These are phyloP conservation scores for Exophiala aquamarina DNA, from an alignment of 2,329 filamentous ascomycete genomes.

Conservation along the genomic window DNA sequence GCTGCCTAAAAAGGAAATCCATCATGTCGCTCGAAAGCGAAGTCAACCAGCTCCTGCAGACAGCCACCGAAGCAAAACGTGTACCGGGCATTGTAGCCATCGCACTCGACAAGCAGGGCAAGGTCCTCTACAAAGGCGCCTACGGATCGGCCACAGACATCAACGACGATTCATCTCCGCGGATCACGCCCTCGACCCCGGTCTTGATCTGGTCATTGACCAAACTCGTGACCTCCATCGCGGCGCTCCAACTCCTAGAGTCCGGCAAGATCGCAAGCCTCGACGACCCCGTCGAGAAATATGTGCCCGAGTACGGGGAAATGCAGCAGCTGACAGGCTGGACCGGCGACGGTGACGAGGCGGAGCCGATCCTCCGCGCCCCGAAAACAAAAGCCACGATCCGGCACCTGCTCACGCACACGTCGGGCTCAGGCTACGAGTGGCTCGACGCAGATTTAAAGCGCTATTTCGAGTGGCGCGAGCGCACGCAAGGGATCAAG, in stretches of 20 bases:
- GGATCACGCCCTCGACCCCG: slow-evolving; percentile 5
- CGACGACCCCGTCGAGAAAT: slow-evolving; percentile 13
- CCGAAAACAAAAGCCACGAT: slow-evolving; percentile 6
- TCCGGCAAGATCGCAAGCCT: slow-evolving; percentile 28
- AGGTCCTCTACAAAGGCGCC: slow-evolving; percentile 8
- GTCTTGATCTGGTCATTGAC: slow-evolving; percentile 10
- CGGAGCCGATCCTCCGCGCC: slow-evolving; percentile 25
- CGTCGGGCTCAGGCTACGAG: slow-evolving; percentile 10
- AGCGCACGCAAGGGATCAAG: slow-evolving; percentile 11
- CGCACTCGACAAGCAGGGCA: slow-evolving; percentile 6
- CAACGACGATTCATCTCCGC: not conserved
- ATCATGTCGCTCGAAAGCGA: slow-evolving; percentile 1
- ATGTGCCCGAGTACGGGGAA: slow-evolving; percentile 5
- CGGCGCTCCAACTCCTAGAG: slow-evolving; percentile 12
- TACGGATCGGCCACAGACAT: slow-evolving; percentile 5
- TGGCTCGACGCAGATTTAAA: slow-evolving; percentile 27
- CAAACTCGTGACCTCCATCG: slow-evolving; percentile 10
- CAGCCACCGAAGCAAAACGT: slow-evolving; percentile 14
- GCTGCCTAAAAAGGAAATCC: no score
- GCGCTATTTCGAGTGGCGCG: slow-evolving; percentile 38
- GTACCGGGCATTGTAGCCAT: slow-evolving; percentile 8
- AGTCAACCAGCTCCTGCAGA: slow-evolving; percentile 7
- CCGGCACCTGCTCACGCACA: slow-evolving; percentile 12
- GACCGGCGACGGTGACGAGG: slow-evolving; percentile 1
- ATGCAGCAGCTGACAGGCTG: not conserved